A percentile compares a stretch with the other conserved stretches of the same genome.
Conservation (phyloP, 2,329 filamentous ascomycete genomes). For the Sordariomycetes sp. region DNA sequence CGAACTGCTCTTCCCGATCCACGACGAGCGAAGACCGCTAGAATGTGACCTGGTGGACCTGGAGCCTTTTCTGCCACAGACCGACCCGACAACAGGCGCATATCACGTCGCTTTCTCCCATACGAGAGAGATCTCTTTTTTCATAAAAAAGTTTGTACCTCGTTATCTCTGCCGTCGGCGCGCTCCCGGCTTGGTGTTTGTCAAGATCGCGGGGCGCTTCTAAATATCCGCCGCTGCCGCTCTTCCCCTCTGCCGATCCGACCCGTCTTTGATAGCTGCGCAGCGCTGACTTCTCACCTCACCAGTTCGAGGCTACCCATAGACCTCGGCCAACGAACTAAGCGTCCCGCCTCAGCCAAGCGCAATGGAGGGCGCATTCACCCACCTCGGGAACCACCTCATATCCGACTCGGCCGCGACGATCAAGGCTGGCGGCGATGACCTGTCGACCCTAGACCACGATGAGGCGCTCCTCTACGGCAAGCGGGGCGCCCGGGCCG, state of each 20-base stretch:
- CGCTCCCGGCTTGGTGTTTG: not conserved
- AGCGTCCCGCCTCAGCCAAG: not conserved
- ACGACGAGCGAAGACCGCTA: constrained; percentile 3
- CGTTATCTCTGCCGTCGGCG: not conserved
- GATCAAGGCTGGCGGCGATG: constrained; percentile 78
- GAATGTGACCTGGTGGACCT: constrained; percentile 7
- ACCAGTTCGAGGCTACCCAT: not conserved
- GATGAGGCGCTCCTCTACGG: constrained; percentile 74
- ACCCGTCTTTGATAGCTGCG: not conserved
- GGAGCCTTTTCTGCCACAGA: constrained; percentile 1
- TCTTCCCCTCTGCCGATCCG: not conserved
- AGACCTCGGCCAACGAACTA: not conserved
- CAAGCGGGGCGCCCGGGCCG: constrained; percentile 43
- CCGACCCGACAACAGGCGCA: constrained; percentile 2
- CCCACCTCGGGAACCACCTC: constrained; percentile 74
- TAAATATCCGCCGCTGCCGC: not conserved
- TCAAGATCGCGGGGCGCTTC: not conserved
- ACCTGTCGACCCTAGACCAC: constrained; percentile 53
- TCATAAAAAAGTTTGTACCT: not conserved
- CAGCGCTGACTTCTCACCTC: not conserved
- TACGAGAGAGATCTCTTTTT: not conserved
- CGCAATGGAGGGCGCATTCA: constrained; percentile 77
- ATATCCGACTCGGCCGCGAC: constrained; percentile 73
- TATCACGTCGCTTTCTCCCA: not conserved
- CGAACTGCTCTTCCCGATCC: not conserved